phyloP scores from a whole-genome alignment of 768 basidiomycete species.

The Hericium coralloides region DNA sequence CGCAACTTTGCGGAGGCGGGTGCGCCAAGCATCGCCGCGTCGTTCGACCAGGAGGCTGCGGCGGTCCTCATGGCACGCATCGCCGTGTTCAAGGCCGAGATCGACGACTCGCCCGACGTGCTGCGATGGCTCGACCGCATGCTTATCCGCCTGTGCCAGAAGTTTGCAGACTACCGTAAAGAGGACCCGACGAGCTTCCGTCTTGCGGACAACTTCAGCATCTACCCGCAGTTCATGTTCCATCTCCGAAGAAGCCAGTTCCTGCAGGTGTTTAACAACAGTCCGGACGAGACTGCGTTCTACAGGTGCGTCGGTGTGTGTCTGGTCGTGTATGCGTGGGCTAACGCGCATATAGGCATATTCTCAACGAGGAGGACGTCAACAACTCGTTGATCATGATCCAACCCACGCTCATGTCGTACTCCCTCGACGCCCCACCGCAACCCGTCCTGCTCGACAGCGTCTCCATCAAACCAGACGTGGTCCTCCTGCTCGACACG shows the following conservation, averaged over 20 bases:
- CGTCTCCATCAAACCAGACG: conserved; percentile 95
- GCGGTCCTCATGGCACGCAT: conserved; percentile 98
- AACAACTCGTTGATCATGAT: conserved; percentile 99
- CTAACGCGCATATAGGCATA: conserved; percentile 63
- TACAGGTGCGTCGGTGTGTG: conserved; percentile 56
- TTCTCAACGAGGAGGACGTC: conserved; percentile 94
- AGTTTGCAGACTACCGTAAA: conserved; percentile 98
- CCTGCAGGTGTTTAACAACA: conserved; percentile 99
- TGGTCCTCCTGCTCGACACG: conserved; percentile 92
- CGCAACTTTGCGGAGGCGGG: conserved; percentile 97
- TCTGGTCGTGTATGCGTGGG: background rate
- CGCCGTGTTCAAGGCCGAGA: conserved; percentile 98
- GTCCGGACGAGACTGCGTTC: conserved; percentile 98
- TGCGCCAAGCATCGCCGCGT: conserved; percentile 85
- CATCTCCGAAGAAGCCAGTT: conserved; percentile 96
- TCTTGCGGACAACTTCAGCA: conserved; percentile 91
- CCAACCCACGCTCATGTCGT: conserved; percentile 98
- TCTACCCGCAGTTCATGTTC: conserved; percentile 99
- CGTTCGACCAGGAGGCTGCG: conserved; percentile 96
- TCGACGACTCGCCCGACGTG: conserved; percentile 96
- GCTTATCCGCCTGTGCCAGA: conserved; percentile 97
- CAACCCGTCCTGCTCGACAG: conserved; percentile 96
- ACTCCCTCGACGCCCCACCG: conserved; percentile 84
- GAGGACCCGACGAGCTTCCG: conserved; percentile 94
- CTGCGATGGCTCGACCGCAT: conserved; percentile 96